A percentile compares a stretch with the other conserved stretches of the same genome.
Conservation (phyloP, 805 yeast genomes). For the Wickerhamiella alocasiicola region DNA sequence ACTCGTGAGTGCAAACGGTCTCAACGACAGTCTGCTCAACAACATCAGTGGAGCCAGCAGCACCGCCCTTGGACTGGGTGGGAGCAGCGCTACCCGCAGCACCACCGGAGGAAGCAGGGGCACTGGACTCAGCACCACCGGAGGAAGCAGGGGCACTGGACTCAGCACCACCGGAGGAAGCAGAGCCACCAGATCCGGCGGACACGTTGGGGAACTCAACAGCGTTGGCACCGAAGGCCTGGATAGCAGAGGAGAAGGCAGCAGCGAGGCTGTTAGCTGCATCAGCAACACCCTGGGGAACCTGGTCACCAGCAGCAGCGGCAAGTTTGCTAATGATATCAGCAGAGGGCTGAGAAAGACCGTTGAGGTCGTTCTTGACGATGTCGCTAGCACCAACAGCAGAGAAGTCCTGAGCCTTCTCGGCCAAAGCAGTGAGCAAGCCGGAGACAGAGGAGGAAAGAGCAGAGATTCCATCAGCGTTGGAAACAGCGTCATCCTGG, state of each 20-base stretch:
- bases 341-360: constrained; percentile 12
- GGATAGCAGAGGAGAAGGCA: constrained; percentile 9
- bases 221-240: constrained; percentile 8
- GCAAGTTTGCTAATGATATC: too few relatives aligned
- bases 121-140: background rate
- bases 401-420: constrained; percentile 19
- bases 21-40: constrained; percentile 10
- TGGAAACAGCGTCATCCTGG: constrained; percentile 12
- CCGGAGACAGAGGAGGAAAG: constrained; percentile 12
- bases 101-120: background rate
- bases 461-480: background rate
- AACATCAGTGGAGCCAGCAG: constrained; percentile 2
- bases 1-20: constrained; percentile 10
- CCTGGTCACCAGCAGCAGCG: constrained; percentile 4
- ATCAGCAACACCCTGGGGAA: constrained; percentile 1
- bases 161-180: background rate
- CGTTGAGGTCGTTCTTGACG: constrained; percentile 15
- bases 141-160: background rate
- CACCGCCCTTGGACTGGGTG: constrained; percentile 2
- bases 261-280: background rate
- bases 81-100: background rate
- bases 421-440: constrained; percentile 17
- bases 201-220: constrained; percentile 8
- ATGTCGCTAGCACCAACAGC: constrained; percentile 18
- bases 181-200: too few relatives aligned